Conservation (phyloP, 768 basidiomycete genomes). For the Antrodiella citrinella region DNA sequence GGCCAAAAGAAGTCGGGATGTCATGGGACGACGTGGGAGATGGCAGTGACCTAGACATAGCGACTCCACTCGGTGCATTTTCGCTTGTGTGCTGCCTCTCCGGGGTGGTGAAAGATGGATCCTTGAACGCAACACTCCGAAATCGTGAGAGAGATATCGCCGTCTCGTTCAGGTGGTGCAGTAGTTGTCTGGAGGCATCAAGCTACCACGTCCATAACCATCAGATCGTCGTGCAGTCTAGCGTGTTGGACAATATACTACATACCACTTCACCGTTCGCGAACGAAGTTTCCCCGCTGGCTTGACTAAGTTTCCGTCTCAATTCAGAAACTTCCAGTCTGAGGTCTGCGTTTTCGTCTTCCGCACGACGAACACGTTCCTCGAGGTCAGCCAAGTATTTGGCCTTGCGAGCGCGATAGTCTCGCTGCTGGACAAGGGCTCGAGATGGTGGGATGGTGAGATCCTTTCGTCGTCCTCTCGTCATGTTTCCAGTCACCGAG, state of each 20-base stretch:
- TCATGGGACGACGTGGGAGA: too few species aligned
- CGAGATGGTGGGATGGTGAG: constrained; percentile 50
- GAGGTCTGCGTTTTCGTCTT: constrained; percentile 46
- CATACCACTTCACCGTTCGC: neutral
- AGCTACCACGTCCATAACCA: neutral
- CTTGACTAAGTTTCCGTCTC: constrained; percentile 26
- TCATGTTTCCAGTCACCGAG: constrained; percentile 37
- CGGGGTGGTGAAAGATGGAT: too few species aligned
- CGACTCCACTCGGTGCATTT: too few species aligned
- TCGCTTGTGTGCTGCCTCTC: too few species aligned
- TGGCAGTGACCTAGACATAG: too few species aligned
- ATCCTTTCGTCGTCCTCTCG: constrained; percentile 61
- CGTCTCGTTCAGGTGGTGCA: neutral
- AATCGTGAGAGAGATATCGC: neutral
- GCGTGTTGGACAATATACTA: neutral
- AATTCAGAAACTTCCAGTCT: constrained; percentile 39
- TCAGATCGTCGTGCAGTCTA: too few species aligned
- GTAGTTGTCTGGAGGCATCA: neutral
- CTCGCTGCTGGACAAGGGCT: constrained; percentile 53
- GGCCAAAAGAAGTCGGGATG: too few species aligned
- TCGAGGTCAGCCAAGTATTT: constrained; percentile 50
- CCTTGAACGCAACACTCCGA: neutral
- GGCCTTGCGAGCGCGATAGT: constrained; percentile 56
- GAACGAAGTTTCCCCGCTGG: constrained; percentile 11
- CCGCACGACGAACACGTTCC: constrained; percentile 40